phyloP scores from a whole-genome alignment of 2,329 filamentous ascomycete species.

The Drechslerella stenobrocha region DNA sequence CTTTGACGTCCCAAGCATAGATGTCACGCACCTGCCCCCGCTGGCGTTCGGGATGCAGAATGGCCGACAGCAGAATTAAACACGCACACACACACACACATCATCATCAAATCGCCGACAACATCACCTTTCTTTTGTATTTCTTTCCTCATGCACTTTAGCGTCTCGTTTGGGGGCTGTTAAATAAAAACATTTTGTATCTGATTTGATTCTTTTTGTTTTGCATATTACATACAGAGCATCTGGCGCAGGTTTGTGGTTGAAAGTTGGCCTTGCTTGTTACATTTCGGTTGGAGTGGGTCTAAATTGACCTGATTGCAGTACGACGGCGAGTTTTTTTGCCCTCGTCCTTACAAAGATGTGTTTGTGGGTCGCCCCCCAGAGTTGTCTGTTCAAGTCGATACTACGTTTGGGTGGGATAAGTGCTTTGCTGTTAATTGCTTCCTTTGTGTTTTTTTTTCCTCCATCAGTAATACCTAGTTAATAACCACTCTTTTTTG shows the following conservation, averaged over 20 bases:
- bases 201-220: constrained; percentile 21
- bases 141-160: constrained; percentile 37
- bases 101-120: background rate
- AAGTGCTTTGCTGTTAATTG: too few species aligned
- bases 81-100: background rate
- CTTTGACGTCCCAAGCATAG: constrained; percentile 10
- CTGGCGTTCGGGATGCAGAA: constrained; percentile 46
- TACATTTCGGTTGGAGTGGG: background rate
- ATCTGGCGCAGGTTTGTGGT: constrained; percentile 32
- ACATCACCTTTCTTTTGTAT: background rate
- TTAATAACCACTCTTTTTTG: too few species aligned
- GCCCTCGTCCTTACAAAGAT: background rate
- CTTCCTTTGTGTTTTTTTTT: too few species aligned
- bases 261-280: constrained; percentile 4
- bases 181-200: background rate
- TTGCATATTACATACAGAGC: constrained; percentile 19
- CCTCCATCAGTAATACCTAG: too few species aligned
- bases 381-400: constrained; percentile 4
- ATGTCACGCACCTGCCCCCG: constrained; percentile 30
- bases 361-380: background rate
- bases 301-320: background rate
- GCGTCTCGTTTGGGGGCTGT: constrained; percentile 29
- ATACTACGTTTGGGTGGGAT: too few species aligned
- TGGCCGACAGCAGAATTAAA: constrained; percentile 16
- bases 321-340: constrained; percentile 19